Evolutionary conservation across 805 yeast genomes (phyloP).

Genomic region (Saccharomycodes ludwigii): DNA sequence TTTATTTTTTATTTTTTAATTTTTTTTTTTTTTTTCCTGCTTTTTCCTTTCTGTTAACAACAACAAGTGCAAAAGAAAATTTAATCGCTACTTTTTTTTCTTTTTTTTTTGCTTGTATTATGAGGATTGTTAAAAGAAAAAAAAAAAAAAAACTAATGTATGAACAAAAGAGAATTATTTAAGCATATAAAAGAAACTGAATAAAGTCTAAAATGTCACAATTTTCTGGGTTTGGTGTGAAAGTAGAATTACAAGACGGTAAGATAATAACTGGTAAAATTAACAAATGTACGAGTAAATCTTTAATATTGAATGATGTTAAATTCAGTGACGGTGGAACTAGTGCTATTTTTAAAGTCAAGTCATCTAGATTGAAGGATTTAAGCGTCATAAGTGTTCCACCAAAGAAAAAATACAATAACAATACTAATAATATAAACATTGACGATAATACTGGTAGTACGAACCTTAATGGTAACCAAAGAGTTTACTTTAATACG

Average conservation of each 20-base stretch:
- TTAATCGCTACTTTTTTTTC: too few relatives aligned
- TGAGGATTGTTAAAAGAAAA: too few relatives aligned
- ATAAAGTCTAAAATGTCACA: constrained; percentile 27
- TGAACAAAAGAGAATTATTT: too few relatives aligned
- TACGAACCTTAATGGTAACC: constrained; percentile 4
- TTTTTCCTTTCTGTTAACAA: too few relatives aligned
- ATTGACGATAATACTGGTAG: constrained; percentile 8
- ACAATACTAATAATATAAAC: constrained; percentile 1
- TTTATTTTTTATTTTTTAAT: too few relatives aligned
- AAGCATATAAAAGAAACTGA: too few relatives aligned
- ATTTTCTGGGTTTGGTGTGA: constrained; percentile 35
- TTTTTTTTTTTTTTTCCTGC: too few relatives aligned
- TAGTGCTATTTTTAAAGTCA: constrained; percentile 22
- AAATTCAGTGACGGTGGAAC: constrained; percentile 19
- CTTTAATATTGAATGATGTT: constrained; percentile 28
- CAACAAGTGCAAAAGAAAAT: too few relatives aligned
- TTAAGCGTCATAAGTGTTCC: constrained; percentile 20
- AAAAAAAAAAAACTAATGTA: too few relatives aligned
- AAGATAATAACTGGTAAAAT: constrained; percentile 28
- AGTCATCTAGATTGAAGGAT: constrained; percentile 24
- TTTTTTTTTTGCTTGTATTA: too few relatives aligned
- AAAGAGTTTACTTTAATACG: constrained; percentile 14
- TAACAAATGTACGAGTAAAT: constrained; percentile 29
- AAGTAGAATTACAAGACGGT: constrained; percentile 31
- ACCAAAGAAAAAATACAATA: constrained; percentile 5